Evolutionary conservation across 75 land plant species (phyloP), one percentile per base, ranked within the genome.

Genomic region (Cupressus sempervirens): DNA sequence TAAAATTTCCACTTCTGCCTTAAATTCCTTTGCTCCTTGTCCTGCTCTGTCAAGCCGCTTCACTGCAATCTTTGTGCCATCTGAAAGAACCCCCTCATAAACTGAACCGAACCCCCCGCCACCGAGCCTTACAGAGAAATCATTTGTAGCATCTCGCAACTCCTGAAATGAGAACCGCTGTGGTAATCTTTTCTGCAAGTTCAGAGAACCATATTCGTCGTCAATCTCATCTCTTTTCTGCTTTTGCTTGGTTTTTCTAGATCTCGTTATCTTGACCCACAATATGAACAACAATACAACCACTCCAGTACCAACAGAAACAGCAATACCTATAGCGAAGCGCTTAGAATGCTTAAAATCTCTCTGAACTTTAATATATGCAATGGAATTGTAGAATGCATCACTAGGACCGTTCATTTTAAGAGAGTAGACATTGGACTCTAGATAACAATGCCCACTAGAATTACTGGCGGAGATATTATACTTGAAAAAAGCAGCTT

Each of bases 401-500:
- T 30, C 52, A 11, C 16, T 8, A 10, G 16, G 23, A 56, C 50
- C 34, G 18, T 84, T 88, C 14, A 43, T 76, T 18, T 23, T 86
- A 8, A 90, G 6, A n/a, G 91, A 87, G n/a, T 85, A 86, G 7
- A 86, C 56, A 11, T 86, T 29, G 7, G 87, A 54, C 53, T 32
- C 45, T 34, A 88, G 82, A 75, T 83, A 90, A 48, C 91, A 90
- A 30, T 76, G 3, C 0, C 91, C 91, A 46, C 29, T 20, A 8
- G 86, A 54, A 56, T 26, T 2, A 74, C 86, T 84, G 0, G 0
- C 41, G 20, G 5, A 7, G n/a, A 0, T 5, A 26, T 13, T 73
- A 82, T 72, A 86, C 8, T 26, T 48, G 75, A 86, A 88, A n/a
- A 88, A 46, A 40, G 85, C 86, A n/a, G 89, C 91, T 86, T 84